Evolutionary conservation across 2,329 filamentous ascomycete species (phyloP).

Genomic region (Colletotrichum liriopes): DNA sequence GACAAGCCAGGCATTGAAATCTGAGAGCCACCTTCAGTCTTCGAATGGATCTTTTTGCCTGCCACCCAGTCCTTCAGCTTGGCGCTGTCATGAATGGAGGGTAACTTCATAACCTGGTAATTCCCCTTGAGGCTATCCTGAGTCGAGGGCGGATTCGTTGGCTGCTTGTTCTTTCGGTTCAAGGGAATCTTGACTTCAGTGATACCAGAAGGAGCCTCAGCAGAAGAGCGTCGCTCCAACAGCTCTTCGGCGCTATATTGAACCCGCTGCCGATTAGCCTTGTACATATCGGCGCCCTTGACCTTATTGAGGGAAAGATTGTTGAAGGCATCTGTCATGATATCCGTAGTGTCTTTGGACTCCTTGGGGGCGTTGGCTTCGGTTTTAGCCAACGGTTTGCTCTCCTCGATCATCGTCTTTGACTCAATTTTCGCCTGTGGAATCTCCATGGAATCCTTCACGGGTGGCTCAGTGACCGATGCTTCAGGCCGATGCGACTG

Average conservation of each 20-base stretch:
- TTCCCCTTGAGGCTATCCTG: neutral
- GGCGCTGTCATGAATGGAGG: neutral
- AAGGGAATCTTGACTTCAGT: conserved; percentile 27
- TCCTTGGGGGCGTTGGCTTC: neutral
- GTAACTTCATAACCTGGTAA: neutral
- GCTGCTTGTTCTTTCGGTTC: neutral
- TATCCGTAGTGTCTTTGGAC: neutral
- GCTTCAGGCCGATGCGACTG: neutral
- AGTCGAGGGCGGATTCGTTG: neutral
- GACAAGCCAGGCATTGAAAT: conserved; percentile 18
- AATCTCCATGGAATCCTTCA: neutral
- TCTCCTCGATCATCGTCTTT: neutral
- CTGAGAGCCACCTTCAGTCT: neutral
- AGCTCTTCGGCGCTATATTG: conserved; percentile 28
- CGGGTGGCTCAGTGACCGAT: neutral
- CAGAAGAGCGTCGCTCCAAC: conserved; percentile 3
- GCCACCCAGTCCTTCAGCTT: neutral
- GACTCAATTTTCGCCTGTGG: neutral
- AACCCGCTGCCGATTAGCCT: conserved; percentile 6
- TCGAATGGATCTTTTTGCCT: neutral
- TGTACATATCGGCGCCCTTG: conserved; percentile 33
- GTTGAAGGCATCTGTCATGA: conserved; percentile 23
- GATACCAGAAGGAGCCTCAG: conserved; percentile 23
- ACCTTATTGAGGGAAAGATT: conserved; percentile 28
- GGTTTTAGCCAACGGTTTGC: too few species aligned